Conservation (phyloP, 495 filamentous ascomycete species). For the Extremus antarcticus region DNA sequence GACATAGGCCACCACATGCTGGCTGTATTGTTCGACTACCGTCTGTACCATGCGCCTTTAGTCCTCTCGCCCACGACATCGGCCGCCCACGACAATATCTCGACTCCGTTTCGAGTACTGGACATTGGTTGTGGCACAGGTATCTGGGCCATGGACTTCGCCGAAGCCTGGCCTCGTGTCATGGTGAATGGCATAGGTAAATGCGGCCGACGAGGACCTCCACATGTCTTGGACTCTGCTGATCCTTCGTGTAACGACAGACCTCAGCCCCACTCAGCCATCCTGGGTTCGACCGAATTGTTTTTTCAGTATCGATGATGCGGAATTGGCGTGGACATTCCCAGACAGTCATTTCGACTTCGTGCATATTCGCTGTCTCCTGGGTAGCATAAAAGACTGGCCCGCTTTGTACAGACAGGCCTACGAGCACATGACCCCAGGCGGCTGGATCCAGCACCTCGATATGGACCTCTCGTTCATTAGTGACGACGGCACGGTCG, state of each 20-base stretch:
- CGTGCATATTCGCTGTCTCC: not conserved
- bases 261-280: not conserved
- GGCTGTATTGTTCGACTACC: not conserved
- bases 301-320: not conserved
- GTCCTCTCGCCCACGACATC: not conserved
- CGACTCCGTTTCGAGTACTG: constrained; percentile 36
- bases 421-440: not conserved
- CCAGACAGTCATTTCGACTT: not conserved
- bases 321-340: not conserved
- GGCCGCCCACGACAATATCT: not conserved
- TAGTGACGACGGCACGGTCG: not conserved
- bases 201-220: too few relatives aligned
- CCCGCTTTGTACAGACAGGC: not conserved
- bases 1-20: constrained; percentile 1
- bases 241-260: too few relatives aligned
- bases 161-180: constrained; percentile 42
- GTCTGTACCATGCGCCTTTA: not conserved
- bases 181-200: not conserved
- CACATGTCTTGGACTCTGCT: too few relatives aligned
- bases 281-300: not conserved
- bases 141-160: constrained; percentile 85
- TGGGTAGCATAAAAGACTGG: not conserved
- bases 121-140: constrained; percentile 85
- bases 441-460: constrained; percentile 20
- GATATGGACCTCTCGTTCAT: constrained; percentile 33